Base-by-base conservation (phyloP, 768 basidiomycete genomes). In the Boletus rubroflammeus region DNA sequence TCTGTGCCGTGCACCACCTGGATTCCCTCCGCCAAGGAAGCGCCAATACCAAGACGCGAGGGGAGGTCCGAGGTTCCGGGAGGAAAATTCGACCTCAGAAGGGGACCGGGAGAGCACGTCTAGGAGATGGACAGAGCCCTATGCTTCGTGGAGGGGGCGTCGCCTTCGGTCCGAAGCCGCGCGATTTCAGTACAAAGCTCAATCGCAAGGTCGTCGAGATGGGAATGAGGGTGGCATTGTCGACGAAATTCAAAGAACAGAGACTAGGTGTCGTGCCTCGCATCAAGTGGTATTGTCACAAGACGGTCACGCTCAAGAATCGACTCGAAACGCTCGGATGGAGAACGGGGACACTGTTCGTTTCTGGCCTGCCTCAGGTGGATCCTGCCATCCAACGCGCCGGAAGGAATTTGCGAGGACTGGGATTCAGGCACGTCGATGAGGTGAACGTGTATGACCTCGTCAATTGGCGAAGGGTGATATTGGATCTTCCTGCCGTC, bases 171-270 rank as follows among this genome's bases (percentile, higher is more conserved):
- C 92, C 93, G 0, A 88, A 91, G 66, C 91, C 93, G 3, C 82
- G 93, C 46, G 90, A 97, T 68, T 98, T 95, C 71, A 84, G 88
- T 62, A 93, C 93, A 19, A 88, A 90, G 59, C 80, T 99, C 35
- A 90, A 91, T n/a, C 81, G 91, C 58, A 98, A 98, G 73, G 89
- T 97, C 60, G 80, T 93, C 39, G 78, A 90, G 62, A 89, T 98
- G 84, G 96, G 95, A 10, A 86, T 98, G 83, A 82, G 90, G 21
- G 87, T 94, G 47, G 94, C 92, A 3, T 72, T 98, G 42, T 93
- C 91, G 60, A 79, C 83, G 40, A 93, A 93, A 70, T 75, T 96
- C 66, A 80, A 81, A 62, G 87, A 92, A 57, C 80, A 81, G 39
- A 72, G 80, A 40, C 74, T 99, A 14, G 85, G 89, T 45, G 78